Evolutionary conservation across 164 flowering plant species (phyloP).

Genomic region (Protea cynaroides): DNA sequence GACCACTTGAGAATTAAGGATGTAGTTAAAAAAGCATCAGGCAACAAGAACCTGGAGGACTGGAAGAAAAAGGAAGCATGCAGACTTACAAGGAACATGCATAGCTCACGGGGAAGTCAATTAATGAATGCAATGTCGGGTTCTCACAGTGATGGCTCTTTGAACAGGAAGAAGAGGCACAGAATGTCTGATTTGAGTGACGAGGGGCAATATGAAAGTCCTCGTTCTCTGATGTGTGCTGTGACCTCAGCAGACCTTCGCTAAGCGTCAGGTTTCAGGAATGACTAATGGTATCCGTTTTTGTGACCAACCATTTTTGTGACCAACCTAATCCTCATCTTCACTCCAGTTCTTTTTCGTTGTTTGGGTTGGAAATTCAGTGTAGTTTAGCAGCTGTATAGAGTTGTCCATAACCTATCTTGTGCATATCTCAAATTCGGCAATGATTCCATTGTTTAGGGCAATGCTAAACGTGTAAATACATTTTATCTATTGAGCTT

Average conservation of each 20-base stretch:
- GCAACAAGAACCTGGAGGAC: slow-evolving; percentile 22
- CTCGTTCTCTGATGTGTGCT: slow-evolving; percentile 1
- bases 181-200: neutral
- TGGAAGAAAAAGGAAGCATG: slow-evolving; percentile 33
- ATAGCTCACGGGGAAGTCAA: slow-evolving; percentile 25
- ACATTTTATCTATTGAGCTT: no score
- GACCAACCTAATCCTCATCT: no score
- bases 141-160: slow-evolving; percentile 25
- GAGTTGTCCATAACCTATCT: neutral
- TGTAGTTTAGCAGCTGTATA: neutral
- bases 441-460: no score
- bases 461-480: no score
- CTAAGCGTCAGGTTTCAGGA: neutral
- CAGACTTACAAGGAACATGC: slow-evolving; percentile 34
- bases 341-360: neutral
- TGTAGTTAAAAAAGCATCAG: slow-evolving; percentile 20
- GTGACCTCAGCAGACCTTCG: neutral
- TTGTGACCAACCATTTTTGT: neutral
- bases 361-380: neutral
- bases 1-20: slow-evolving; percentile 18
- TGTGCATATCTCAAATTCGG: neutral
- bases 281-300: neutral
- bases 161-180: slow-evolving; percentile 20
- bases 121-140: slow-evolving; percentile 30
- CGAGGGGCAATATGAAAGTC: slow-evolving; percentile 4